Base-by-base conservation (phyloP, 2,329 filamentous ascomycete species). In the Scytalidium lignicola region DNA sequence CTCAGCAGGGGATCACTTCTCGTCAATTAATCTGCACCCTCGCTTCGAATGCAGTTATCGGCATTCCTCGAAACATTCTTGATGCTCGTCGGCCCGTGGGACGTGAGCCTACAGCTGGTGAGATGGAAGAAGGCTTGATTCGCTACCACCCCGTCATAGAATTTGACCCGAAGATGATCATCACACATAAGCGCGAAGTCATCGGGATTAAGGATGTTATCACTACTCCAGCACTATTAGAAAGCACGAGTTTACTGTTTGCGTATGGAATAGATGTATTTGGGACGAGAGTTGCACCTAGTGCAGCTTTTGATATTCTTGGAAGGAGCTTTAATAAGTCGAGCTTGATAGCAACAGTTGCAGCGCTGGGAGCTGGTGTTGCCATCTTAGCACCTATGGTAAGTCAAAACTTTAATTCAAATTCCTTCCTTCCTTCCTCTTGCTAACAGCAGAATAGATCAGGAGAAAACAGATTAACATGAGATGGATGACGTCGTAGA, bases 271-370 rank as follows among this genome's bases (percentile, higher is more conserved):
- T 90, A 13, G 93, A 99, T 65, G 73, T 97, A 2, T 99, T 95
- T 57, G 90, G 88, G 13, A 92, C 90, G 1, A 76, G 90, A 46
- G 80, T 95, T 10, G 82, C 86, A n/a, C 93, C 93, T 1, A 96
- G 90, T 67, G 83, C 87, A 59, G 80, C 87, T 15, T 99, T 99
- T 67, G 93, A 99, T 70, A 82, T 97, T 40, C 72, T 99, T 15
- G 93, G 90, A 54, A 93, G 90, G 69, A 88, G 89, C 2, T 99
- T 99, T 68, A 93, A 92, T 65, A 96, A 95, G 74, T 65, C 90
- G 49, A 87, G 90, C 58, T 80, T 99, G 63, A 67, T 96, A 32
- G 75, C 80, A 15, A 99, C 93, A 1, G 90, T 99, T 32, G 74
- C 86, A 39, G 92, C 89, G 17, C 74, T 97, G 58, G 80, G 80